phyloP scores from a whole-genome alignment of 768 basidiomycete species.

The Leccinum boreale region DNA sequence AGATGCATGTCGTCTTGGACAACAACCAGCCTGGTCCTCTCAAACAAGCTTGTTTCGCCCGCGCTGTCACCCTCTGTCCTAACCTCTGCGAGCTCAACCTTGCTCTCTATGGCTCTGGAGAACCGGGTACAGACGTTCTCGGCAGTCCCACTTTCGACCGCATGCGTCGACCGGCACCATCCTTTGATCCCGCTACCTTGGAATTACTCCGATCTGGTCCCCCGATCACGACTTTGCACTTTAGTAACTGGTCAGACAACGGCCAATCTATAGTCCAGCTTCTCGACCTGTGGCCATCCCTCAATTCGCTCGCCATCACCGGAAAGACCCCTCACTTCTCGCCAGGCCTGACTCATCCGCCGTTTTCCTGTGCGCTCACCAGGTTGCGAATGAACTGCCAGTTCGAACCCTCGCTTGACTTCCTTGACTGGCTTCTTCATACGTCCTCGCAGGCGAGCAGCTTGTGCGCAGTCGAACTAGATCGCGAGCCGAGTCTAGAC shows the following conservation, averaged over 20 bases:
- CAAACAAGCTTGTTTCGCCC: slow-evolving; percentile 53
- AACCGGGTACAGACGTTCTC: slow-evolving; percentile 48
- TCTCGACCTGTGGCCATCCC: slow-evolving; percentile 58
- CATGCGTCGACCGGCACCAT: slow-evolving; percentile 48
- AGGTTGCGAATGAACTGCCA: slow-evolving; percentile 66
- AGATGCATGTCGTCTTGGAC: slow-evolving; percentile 58
- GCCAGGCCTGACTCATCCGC: slow-evolving; percentile 35
- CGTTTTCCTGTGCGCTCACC: slow-evolving; percentile 46
- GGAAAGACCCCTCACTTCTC: slow-evolving; percentile 55
- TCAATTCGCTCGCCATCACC: slow-evolving; percentile 54
- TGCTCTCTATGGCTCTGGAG: slow-evolving; percentile 55
- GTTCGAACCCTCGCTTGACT: slow-evolving; percentile 55
- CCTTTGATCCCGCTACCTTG: slow-evolving; percentile 52
- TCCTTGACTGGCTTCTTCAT: slow-evolving; percentile 68
- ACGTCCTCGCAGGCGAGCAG: slow-evolving; percentile 43
- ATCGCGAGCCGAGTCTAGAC: slow-evolving; percentile 54
- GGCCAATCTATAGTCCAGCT: slow-evolving; percentile 54
- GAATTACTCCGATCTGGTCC: slow-evolving; percentile 54
- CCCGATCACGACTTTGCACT: slow-evolving; percentile 47
- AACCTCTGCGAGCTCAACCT: slow-evolving; percentile 55
- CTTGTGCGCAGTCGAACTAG: slow-evolving; percentile 53
- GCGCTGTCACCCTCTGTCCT: slow-evolving; percentile 56
- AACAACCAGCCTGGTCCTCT: slow-evolving; percentile 63
- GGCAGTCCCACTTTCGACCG: slow-evolving; percentile 46
- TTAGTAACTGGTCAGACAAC: slow-evolving; percentile 73